phyloP scores from a whole-genome alignment of 495 filamentous ascomycete genomes.

The Podospora pseudoanserina region DNA sequence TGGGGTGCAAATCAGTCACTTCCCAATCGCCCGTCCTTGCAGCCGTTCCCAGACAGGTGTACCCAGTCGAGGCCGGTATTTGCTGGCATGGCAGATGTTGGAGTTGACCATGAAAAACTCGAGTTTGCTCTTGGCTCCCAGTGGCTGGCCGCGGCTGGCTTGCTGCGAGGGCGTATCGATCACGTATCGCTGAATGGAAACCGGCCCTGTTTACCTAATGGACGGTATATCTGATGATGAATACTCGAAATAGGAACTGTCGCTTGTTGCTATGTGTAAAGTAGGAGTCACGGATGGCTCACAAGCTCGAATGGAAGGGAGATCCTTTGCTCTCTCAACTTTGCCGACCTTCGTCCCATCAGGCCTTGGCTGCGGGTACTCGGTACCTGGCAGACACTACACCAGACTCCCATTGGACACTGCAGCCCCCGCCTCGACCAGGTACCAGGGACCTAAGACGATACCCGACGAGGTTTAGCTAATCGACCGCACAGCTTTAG shows the following conservation, averaged over 20 bases:
- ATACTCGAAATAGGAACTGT: neutral
- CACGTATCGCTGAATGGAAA: neutral
- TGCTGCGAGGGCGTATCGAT: neutral
- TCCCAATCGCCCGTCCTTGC: constrained; percentile 3
- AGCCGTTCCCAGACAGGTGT: constrained; percentile 4
- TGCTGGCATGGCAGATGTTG: constrained; percentile 2
- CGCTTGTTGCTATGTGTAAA: neutral
- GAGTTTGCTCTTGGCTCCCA: neutral
- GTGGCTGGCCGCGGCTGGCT: neutral
- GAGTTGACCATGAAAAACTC: neutral
- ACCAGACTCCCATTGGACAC: neutral
- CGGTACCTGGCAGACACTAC: constrained; percentile 5
- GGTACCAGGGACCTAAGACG: constrained; percentile 3
- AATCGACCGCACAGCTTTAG: neutral
- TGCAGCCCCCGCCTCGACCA: neutral
- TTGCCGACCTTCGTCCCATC: constrained; percentile 4
- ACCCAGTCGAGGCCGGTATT: constrained; percentile 1
- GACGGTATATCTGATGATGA: neutral
- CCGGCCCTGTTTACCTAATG: neutral
- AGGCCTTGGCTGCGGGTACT: constrained; percentile 1
- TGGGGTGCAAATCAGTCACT: constrained; percentile 20
- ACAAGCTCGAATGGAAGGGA: neutral
- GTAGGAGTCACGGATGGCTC: neutral
- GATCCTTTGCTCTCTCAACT: neutral
- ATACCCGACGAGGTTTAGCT: neutral